Evolutionary conservation across 2,329 filamentous ascomycete genomes (phyloP), one percentile per base, ranked within the genome.

Genomic region (Aphanoascus verrucosus): DNA sequence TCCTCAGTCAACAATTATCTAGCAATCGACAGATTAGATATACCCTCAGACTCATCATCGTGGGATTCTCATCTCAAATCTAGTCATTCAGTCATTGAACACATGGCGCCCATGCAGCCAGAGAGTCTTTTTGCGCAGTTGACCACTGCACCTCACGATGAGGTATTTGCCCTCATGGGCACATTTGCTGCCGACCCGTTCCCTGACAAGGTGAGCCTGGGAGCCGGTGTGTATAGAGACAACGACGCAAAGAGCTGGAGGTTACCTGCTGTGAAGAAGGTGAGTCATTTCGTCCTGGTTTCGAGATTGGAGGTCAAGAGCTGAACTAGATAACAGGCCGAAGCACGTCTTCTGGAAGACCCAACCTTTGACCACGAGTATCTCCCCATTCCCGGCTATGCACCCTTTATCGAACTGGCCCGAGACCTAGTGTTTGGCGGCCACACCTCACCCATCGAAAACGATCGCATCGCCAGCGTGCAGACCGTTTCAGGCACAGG

Each of bases 401-500:
- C 82, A 51, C 77, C 82, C 57, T 94, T 97, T 75, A 91, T 88
- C 54, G 78, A 80, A 64, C 88, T 91, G 66, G 90, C 91, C 20
- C 86, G 88, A 65, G 88, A 93, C 74, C 78, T 97, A 61, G 85
- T 95, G 61, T 81, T 97, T 47, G 86, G 88, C 84, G 59, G 77
- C 73, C 63, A 59, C 63, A 61, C 57, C n/a, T 55, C 60, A 11
- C 52, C 58, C n/a, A 52, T 62, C 28, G 58, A 65, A 15, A 60
- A 61, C 31, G 59, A 61, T 52, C 64, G 68, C 38, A 69, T 83
- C 60, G 78, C 84, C 55, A 90, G 88, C 35, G 72, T 95, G 38
- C 91, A 97, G 74, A 93, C 90, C 64, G 91, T 98, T 71, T 96
- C 93, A 52, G 93, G 93, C 60, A 97, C 93, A 56, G 93, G 93